These are phyloP conservation scores for Neonectria ditissima DNA, from an alignment of 2,329 filamentous ascomycete genomes.

Conservation along the genomic window DNA sequence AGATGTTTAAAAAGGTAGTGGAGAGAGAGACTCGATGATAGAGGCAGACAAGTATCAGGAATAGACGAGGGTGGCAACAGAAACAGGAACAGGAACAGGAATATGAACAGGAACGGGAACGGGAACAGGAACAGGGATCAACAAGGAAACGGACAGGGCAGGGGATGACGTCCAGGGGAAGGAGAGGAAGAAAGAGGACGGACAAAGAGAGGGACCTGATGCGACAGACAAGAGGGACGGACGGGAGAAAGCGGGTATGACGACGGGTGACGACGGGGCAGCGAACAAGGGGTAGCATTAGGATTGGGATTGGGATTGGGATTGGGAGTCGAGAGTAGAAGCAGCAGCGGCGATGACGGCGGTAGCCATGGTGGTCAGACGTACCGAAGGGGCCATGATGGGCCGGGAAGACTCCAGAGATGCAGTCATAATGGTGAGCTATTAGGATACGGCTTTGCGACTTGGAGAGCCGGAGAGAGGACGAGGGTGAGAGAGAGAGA, in stretches of 20 bases:
- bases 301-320: background rate
- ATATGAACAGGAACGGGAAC: background rate
- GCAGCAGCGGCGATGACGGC: conserved; percentile 5
- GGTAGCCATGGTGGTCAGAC: conserved; percentile 47
- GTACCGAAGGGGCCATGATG: conserved; percentile 73
- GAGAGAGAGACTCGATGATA: too few relatives aligned
- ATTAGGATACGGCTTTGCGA: conserved; percentile 30
- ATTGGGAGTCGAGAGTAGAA: background rate
- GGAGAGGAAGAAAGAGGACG: background rate
- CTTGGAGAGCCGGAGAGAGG: conserved; percentile 10
- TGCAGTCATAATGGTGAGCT: conserved; percentile 60
- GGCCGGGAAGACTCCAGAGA: conserved; percentile 71
- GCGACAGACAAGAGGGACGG: background rate
- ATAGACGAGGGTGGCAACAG: background rate
- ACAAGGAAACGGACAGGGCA: conserved; percentile 21
- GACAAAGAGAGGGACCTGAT: background rate
- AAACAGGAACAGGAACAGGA: background rate
- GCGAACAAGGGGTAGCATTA: background rate
- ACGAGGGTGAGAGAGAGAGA: conserved; percentile 1
- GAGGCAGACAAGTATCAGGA: background rate
- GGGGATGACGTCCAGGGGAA: background rate
- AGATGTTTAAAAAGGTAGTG: too few relatives aligned
- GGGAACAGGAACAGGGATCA: background rate
- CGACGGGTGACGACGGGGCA: background rate
- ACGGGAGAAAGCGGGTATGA: conserved; percentile 2